Conservation (phyloP, 768 basidiomycete species). For the Boletales sp. region DNA sequence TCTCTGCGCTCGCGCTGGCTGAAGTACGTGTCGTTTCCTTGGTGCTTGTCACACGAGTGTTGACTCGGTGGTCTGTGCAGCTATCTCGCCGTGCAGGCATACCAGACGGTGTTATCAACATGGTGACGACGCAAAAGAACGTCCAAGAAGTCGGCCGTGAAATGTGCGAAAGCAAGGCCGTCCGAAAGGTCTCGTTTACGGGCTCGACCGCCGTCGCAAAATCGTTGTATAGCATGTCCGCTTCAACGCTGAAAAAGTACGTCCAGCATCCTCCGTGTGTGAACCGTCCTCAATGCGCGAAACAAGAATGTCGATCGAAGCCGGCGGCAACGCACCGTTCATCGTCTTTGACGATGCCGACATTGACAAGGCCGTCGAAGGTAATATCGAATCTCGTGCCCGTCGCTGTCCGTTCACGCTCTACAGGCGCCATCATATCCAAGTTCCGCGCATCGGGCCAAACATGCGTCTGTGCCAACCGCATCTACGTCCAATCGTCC, state of each 20-base stretch:
- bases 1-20: constrained; percentile 85
- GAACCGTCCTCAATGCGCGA: constrained; percentile 3
- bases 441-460: constrained; percentile 84
- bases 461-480: constrained; percentile 85
- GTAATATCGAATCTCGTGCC: constrained; percentile 30
- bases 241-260: constrained; percentile 81
- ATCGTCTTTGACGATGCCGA: constrained; percentile 98
- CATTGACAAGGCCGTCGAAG: constrained; percentile 86
- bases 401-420: neutral
- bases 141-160: constrained; percentile 88
- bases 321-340: constrained; percentile 93
- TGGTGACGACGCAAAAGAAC: constrained; percentile 85
- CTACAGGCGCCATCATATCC: constrained; percentile 61
- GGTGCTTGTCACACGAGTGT: neutral
- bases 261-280: constrained; percentile 18
- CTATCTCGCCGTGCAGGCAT: constrained; percentile 86
- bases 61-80: constrained; percentile 33
- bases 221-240: constrained; percentile 64
- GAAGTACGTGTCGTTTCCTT: constrained; percentile 49
- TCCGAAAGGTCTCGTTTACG: constrained; percentile 91
- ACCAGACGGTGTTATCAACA: constrained; percentile 92
- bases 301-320: constrained; percentile 67
- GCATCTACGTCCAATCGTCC: constrained; percentile 88
- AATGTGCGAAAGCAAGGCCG: constrained; percentile 82
- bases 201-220: constrained; percentile 84